Base-by-base conservation (phyloP, 495 filamentous ascomycete genomes). In the Hypomontagnella submonticulosa region DNA sequence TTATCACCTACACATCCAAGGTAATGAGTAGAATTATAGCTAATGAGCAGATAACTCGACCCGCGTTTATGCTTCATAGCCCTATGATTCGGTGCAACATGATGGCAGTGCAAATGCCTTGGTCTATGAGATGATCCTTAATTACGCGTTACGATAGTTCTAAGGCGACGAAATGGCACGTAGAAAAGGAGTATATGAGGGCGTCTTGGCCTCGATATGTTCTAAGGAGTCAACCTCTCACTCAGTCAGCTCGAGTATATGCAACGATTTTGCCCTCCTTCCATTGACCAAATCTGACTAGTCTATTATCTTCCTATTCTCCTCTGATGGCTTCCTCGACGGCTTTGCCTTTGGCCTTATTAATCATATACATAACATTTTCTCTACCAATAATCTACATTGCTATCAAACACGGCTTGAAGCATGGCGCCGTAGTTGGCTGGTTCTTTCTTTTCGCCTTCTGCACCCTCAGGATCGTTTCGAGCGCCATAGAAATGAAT, bases 371-470 rank as follows among this genome's bases (percentile, higher is more conserved):
- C 48, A 34, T 69, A 16, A 38, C 71, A 27, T 63, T 79, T 38
- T 47, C 69, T 8, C 56, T 73, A n/a, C 71, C 73, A 4, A 40
- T 60, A 15, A 49, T 76, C 36, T 81, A 75, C 60, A 52, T 75
- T 43, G 53, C 74, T 36, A 40, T 67, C 51, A 69, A 66, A 16
- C 79, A 81, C 46, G 73, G 79, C 1, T 12, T 71, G 4, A 61
- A 61, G 23, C 63, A 67, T 11, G 75, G 75, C 7, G 60, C 61
- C 2, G 38, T 78, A 3, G 56, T 83, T 1, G 76, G 76, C 34
- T 83, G 77, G 77, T 47, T 66, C 33, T 80, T 77, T 49, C 59
- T 80, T 3, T 57, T 72, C 57, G 53, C 66, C 4, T 83, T 81
- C 44, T 81, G 76, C 56, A 61, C 60, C 8, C 60, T 80, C 15